These are phyloP conservation scores for Entomortierella chlamydospora DNA, from an alignment of 192 early-diverging fungal genomes.

Conservation along the genomic window DNA sequence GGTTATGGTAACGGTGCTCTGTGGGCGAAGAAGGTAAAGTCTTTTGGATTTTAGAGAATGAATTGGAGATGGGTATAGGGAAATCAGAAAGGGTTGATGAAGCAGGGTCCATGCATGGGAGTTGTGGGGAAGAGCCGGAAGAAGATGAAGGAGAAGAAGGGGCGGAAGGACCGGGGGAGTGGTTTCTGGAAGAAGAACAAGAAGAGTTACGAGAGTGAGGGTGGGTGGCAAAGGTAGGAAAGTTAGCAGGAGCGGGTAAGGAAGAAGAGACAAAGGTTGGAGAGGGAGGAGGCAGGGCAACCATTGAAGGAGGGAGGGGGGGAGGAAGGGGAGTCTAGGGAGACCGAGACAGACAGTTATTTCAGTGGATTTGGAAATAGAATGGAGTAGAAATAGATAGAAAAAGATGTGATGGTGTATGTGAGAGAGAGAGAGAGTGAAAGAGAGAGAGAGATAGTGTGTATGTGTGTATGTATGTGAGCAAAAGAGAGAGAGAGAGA, in stretches of 20 bases:
- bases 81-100: constrained; percentile 4
- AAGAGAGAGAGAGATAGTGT: too few relatives aligned
- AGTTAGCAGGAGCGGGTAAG: constrained; percentile 8
- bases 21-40: constrained; percentile 9
- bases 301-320: too few relatives aligned
- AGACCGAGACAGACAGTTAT: too few relatives aligned
- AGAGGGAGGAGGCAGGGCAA: constrained; percentile 37
- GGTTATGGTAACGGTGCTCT: constrained; percentile 4
- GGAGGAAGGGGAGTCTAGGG: too few relatives aligned
- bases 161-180: constrained; percentile 19
- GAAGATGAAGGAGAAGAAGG: constrained; percentile 31
- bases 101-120: constrained; percentile 36
- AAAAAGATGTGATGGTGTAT: too few relatives aligned
- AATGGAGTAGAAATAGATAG: too few relatives aligned
- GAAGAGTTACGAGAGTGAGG: constrained; percentile 9
- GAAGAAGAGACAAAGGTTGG: constrained; percentile 29
- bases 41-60: constrained; percentile 21
- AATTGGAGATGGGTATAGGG: neutral
- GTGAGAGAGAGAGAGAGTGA: too few relatives aligned
- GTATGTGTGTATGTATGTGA: too few relatives aligned
- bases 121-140: constrained; percentile 34
- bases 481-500: constrained; percentile 6
- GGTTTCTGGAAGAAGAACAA: constrained; percentile 11
- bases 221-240: constrained; percentile 2
- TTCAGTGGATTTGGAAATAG: too few relatives aligned